A percentile compares a stretch with the other conserved stretches of the same genome.
phyloP scores from a whole-genome alignment of 495 filamentous ascomycete species.

The Aspergillus funiculosus region DNA sequence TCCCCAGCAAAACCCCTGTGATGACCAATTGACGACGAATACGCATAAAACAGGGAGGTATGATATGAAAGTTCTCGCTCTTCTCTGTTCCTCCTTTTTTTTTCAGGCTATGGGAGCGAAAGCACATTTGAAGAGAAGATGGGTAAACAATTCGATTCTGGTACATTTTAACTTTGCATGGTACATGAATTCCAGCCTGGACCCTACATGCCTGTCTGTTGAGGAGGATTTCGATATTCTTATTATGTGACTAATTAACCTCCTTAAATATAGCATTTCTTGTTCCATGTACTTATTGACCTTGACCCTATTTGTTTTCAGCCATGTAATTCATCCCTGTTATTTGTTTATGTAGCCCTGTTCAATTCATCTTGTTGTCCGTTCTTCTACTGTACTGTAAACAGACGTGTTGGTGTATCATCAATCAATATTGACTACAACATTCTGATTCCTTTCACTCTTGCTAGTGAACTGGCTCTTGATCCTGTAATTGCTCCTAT shows the following conservation, averaged over 20 bases:
- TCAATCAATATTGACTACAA: too few species aligned
- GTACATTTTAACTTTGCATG: constrained; percentile 22
- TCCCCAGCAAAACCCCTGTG: background rate
- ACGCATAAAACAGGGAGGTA: background rate
- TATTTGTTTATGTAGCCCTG: constrained; percentile 7
- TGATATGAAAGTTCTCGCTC: constrained; percentile 2
- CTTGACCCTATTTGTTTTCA: background rate
- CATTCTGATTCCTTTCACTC: too few species aligned
- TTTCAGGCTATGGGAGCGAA: background rate
- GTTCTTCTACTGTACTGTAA: too few species aligned
- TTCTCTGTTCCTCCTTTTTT: constrained; percentile 1
- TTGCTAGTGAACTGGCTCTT: too few species aligned
- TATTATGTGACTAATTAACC: constrained; percentile 10
- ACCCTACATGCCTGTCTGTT: constrained; percentile 5
- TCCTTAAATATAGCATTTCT: constrained; percentile 20
- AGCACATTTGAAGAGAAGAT: constrained; percentile 12
- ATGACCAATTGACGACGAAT: constrained; percentile 12
- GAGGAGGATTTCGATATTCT: background rate
- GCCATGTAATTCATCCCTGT: background rate
- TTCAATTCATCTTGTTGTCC: background rate
- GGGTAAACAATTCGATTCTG: constrained; percentile 24
- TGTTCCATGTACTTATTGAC: constrained; percentile 27
- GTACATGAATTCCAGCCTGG: constrained; percentile 15
- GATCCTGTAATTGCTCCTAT: too few species aligned
- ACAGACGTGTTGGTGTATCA: too few species aligned